A percentile compares a stretch with the other conserved stretches of the same genome.
phyloP scores from a whole-genome alignment of 1,139 yeast species.

The Tardiomyces blankii region DNA sequence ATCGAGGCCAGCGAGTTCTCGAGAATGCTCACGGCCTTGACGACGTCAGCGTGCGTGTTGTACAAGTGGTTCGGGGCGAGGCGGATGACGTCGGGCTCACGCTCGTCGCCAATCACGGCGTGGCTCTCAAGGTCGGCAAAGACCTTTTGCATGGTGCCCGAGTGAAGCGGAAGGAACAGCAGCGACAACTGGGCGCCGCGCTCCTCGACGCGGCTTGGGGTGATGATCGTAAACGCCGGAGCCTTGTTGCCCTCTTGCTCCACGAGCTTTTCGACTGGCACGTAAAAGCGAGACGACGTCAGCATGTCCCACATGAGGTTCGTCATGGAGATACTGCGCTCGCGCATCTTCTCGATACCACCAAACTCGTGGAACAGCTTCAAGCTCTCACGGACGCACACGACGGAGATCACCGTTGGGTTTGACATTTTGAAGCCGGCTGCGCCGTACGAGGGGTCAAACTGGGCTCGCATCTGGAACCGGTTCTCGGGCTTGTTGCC shows the following conservation, averaged over 20 bases:
- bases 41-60: conserved; percentile 62
- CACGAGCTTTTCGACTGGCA: conserved; percentile 20
- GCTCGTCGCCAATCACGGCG: conserved; percentile 77
- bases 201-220: conserved; percentile 46
- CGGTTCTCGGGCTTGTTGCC: conserved; percentile 64
- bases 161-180: conserved; percentile 42
- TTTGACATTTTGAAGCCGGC: conserved; percentile 86
- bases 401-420: conserved; percentile 79
- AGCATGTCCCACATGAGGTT: conserved; percentile 42
- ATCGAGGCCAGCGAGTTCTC: conserved; percentile 13
- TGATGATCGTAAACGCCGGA: conserved; percentile 50
- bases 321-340: conserved; percentile 50
- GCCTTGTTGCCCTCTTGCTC: conserved; percentile 10
- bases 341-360: conserved; percentile 47
- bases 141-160: conserved; percentile 55
- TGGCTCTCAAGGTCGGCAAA: conserved; percentile 32
- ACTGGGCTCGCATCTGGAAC: conserved; percentile 69
- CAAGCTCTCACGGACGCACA: conserved; percentile 55
- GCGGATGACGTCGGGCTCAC: conserved; percentile 81
- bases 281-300: conserved; percentile 29
- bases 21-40: conserved; percentile 35
- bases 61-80: conserved; percentile 78
- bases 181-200: conserved; percentile 81
- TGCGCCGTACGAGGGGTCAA: conserved; percentile 75
- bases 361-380: conserved; percentile 52